Base-by-base conservation (phyloP, 2,329 filamentous ascomycete genomes). In the Cladosporium colombiae region DNA sequence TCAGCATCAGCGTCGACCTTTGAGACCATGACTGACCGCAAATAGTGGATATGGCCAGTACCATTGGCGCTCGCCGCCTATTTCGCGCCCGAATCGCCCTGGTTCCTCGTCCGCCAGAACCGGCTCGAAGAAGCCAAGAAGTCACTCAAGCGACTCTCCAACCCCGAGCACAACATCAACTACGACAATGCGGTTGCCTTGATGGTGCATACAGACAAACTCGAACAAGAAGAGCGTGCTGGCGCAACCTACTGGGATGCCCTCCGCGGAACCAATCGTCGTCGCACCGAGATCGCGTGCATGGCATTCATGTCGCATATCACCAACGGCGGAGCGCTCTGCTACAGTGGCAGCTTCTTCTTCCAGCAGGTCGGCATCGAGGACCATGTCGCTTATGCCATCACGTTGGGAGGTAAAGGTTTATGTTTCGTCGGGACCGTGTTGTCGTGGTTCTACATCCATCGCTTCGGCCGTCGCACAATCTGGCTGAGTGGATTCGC, bases 261-360 rank as follows among this genome's bases (percentile, higher is more conserved):
- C 67, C 78, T 80, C 68, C 75, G 73, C 55, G 74, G 75, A 3
- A 70, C 68, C 18, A 82, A 88, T 69, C 75, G 83, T 68, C 78
- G 80, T 3, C 77, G 80, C 3, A 81, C 79, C 2, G 79, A 81
- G 65, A 78, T 81, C 18, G 76, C 74, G 6, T 78, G 72, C 66
- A 71, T 75, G 44, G 72, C 73, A n/a, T 81, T 76, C 75, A 68
- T 76, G 3, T 71, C 73, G 7, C 79, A 81, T 69, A 73, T 67
- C 27, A 66, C 79, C 0, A 75, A 73, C 61, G 73, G 73, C 14
- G 68, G 70, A 0, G 69, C 70, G 5, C 68, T 81, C 21, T 75
- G 75, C 69, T 75, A 77, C 58, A 75, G 75, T 31, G 75, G 77
- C 0, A 74, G 75, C 1, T 74, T 71, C 66, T 81, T 81, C 74